A percentile compares a stretch with the other conserved stretches of the same genome.
phyloP scores from a whole-genome alignment of 2,329 filamentous ascomycete species.

The Coleophoma crateriformis region DNA sequence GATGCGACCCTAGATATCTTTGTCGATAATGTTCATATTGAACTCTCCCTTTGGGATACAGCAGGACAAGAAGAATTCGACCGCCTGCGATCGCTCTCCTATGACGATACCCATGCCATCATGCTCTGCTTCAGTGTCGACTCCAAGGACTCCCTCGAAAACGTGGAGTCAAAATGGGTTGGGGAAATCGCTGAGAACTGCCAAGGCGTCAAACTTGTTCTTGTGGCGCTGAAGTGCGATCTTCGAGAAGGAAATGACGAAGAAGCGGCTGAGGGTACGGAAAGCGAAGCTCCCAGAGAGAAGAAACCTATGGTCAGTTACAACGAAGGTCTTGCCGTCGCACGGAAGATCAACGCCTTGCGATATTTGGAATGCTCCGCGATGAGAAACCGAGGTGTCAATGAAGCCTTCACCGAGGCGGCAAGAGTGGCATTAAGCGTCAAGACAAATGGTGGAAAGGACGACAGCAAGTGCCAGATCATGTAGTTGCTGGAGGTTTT shows the following conservation, averaged over 20 bases:
- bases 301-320: slow-evolving; percentile 79
- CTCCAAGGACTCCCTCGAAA: slow-evolving; percentile 92
- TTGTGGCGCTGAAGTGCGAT: slow-evolving; percentile 96
- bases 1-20: slow-evolving; percentile 69
- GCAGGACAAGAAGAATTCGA: slow-evolving; percentile 99
- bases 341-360: slow-evolving; percentile 84
- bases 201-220: slow-evolving; percentile 86
- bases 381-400: slow-evolving; percentile 96
- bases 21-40: slow-evolving; percentile 94
- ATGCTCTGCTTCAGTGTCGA: slow-evolving; percentile 99
- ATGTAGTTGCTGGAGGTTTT: slow-evolving; percentile 39
- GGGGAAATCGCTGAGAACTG: slow-evolving; percentile 98
- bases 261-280: slow-evolving; percentile 43
- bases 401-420: slow-evolving; percentile 97
- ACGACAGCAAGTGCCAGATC: slow-evolving; percentile 53
- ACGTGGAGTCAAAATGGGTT: slow-evolving; percentile 98
- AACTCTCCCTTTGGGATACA: slow-evolving; percentile 96
- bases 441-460: slow-evolving; percentile 51
- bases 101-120: slow-evolving; percentile 94
- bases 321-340: slow-evolving; percentile 85
- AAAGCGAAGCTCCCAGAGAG: slow-evolving; percentile 39
- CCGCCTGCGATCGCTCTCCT: slow-evolving; percentile 87
- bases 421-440: slow-evolving; percentile 84
- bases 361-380: slow-evolving; percentile 98
- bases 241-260: slow-evolving; percentile 69